Percentiles rank a stretch among this genome's conserved stretches.
phyloP scores from a whole-genome alignment of 2,329 filamentous ascomycete species.

The Anthostomella pinea region DNA sequence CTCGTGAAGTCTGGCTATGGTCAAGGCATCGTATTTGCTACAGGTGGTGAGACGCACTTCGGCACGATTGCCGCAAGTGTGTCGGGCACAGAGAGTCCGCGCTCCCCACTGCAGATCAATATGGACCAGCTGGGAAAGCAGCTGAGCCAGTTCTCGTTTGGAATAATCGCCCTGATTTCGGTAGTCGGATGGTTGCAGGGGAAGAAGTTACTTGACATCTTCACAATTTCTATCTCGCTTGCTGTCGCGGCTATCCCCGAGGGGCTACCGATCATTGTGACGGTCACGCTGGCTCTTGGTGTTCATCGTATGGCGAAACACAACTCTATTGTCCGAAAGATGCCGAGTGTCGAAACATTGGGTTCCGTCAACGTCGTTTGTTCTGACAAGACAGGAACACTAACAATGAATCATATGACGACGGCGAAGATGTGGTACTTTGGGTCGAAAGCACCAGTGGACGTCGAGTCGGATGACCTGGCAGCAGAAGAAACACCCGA shows the following conservation, averaged over 20 bases:
- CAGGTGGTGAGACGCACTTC: conserved; percentile 90
- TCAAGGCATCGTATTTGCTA: conserved; percentile 95
- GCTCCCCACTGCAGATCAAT: conserved; percentile 88
- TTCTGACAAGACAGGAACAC: conserved; percentile 94
- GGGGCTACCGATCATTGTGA: conserved; percentile 96
- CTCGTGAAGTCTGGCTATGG: conserved; percentile 92
- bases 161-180: conserved; percentile 89
- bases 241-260: conserved; percentile 96
- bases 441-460: conserved; percentile 55
- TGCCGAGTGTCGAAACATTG: conserved; percentile 95
- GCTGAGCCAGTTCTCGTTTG: conserved; percentile 94
- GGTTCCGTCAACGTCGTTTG: conserved; percentile 99
- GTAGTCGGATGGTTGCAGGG: conserved; percentile 87
- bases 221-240: conserved; percentile 94
- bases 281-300: conserved; percentile 89
- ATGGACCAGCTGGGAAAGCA: conserved; percentile 98
- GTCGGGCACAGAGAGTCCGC: conserved; percentile 90
- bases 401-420: conserved; percentile 98
- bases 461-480: conserved; percentile 55
- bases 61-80: conserved; percentile 93
- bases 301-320: conserved; percentile 95
- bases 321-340: conserved; percentile 89
- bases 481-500: conserved; percentile 59
- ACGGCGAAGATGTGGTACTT: conserved; percentile 97
- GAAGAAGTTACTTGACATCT: conserved; percentile 87